Evolutionary conservation across 164 flowering plant species (phyloP).

Genomic region (Chimonanthus salicifolius): DNA sequence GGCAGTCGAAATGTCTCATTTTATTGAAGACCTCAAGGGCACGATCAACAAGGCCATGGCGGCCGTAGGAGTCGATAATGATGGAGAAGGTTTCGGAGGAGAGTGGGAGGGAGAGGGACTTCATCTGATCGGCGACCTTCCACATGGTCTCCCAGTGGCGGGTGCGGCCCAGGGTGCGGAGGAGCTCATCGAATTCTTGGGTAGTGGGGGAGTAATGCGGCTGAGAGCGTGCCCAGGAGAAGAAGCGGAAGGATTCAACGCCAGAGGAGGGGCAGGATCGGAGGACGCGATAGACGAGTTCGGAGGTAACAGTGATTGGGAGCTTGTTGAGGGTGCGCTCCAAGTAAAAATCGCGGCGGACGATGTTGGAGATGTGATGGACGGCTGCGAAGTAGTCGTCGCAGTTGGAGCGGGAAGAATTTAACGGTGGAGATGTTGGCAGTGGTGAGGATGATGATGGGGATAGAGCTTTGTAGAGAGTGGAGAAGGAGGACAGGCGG

Average conservation of each 20-base stretch:
- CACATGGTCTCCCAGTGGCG: slow-evolving; percentile 73
- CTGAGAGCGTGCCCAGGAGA: slow-evolving; percentile 72
- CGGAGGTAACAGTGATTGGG: slow-evolving; percentile 47
- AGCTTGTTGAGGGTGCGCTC: slow-evolving; percentile 86
- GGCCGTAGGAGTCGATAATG: slow-evolving; percentile 67
- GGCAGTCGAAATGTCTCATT: slow-evolving; percentile 35
- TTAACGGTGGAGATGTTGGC: background rate
- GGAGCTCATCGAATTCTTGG: slow-evolving; percentile 62
- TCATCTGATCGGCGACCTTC: slow-evolving; percentile 63
- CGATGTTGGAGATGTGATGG: slow-evolving; percentile 80
- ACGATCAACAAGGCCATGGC: slow-evolving; percentile 47
- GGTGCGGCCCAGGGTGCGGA: slow-evolving; percentile 51
- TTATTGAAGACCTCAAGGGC: slow-evolving; percentile 80
- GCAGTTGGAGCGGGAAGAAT: slow-evolving; percentile 15
- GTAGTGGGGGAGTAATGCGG: slow-evolving; percentile 62
- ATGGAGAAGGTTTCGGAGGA: slow-evolving; percentile 47
- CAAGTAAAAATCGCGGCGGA: slow-evolving; percentile 72
- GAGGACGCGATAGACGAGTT: slow-evolving; percentile 80
- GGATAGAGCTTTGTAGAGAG: background rate
- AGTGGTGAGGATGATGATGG: background rate
- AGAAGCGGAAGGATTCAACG: slow-evolving; percentile 70
- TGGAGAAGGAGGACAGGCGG: background rate
- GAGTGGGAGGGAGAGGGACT: slow-evolving; percentile 20
- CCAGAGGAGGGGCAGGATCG: slow-evolving; percentile 48
- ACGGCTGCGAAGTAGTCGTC: slow-evolving; percentile 85